Base-by-base conservation (phyloP, 2,329 filamentous ascomycete genomes). In the Fusarium sororula region DNA sequence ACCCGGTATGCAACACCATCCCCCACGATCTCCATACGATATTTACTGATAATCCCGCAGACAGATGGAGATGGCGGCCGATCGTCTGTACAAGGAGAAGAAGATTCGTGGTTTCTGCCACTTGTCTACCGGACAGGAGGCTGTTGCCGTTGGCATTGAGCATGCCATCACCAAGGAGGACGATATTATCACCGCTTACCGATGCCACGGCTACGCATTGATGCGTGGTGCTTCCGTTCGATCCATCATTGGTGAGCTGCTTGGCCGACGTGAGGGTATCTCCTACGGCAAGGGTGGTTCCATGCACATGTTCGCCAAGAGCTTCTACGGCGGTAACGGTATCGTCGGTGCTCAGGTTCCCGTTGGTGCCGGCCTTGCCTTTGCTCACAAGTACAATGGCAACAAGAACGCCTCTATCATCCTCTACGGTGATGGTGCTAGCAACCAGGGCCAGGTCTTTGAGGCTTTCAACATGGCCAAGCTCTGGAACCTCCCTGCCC, bases 381-480 rank as follows among this genome's bases (percentile, higher is more conserved):
- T 99, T 81, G 96, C 96, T 71, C 95, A 98, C 88, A 92, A 98
- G 88, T 99, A 99, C 89, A 91, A 91, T 81, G 91, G 89, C 81
- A 92, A 93, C 87, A 93, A 95, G 87, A 96, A 94, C 82, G 93
- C 94, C 74, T 93, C 93, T 74, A 89, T 99, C 78, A 91, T 96
- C 75, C 90, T 99, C 68, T 99, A 99, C 86, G 96, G 96, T 88
- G 96, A 99, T 81, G 96, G 96, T 89, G 96, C 96, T 77, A 94
- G 93, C 89, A 99, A 99, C 90, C 96, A 99, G 89, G 96, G 96
- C 76, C 96, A 99, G 87, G 96, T 99, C 79, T 99, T 99, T 81
- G 96, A 99, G 90, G 95, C 96, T 72, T 99, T 97, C 91, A 99
- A 99, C 92, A 99, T 99, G 96, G 96, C 96, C 74, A 98, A 98